Conservation (phyloP, 805 yeast genomes). For the Hanseniaspora singularis region DNA sequence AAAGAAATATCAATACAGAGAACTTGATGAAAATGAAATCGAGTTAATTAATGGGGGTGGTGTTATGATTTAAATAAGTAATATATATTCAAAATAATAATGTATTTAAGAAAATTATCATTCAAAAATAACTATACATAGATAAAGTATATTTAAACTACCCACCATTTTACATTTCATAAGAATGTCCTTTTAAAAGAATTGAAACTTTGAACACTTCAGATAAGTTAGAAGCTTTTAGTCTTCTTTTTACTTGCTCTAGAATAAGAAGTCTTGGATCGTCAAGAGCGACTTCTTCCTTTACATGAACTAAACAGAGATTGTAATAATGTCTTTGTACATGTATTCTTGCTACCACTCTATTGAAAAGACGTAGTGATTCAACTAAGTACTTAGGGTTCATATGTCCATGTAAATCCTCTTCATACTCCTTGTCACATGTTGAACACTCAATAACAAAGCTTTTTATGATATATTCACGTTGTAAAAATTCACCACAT, state of each 20-base stretch:
- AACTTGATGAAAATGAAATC: conserved; percentile 54
- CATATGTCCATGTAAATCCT: conserved; percentile 65
- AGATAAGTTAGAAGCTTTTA: background rate
- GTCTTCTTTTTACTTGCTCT: background rate
- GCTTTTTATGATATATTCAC: conserved; percentile 36
- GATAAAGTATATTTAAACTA: background rate
- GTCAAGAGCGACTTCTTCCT: background rate
- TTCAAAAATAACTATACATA: background rate
- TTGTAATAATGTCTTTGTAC: conserved; percentile 18
- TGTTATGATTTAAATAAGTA: conserved; percentile 32
- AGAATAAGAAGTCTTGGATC: conserved; percentile 10
- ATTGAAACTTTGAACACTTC: conserved; percentile 2
- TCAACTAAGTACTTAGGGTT: conserved; percentile 51
- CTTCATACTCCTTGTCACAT: conserved; percentile 26
- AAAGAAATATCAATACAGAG: conserved; percentile 54
- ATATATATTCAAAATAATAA: background rate
- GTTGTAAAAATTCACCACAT: conserved; percentile 29
- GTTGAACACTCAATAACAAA: conserved; percentile 73
- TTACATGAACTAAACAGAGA: conserved; percentile 20
- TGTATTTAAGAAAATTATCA: background rate
- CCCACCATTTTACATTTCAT: background rate
- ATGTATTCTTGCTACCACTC: conserved; percentile 15
- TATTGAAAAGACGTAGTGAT: conserved; percentile 36
- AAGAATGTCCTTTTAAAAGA: conserved; percentile 5
- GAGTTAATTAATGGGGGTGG: conserved; percentile 77